phyloP scores from a whole-genome alignment of 495 filamentous ascomycete species.

The Stereocaulon alpinum region DNA sequence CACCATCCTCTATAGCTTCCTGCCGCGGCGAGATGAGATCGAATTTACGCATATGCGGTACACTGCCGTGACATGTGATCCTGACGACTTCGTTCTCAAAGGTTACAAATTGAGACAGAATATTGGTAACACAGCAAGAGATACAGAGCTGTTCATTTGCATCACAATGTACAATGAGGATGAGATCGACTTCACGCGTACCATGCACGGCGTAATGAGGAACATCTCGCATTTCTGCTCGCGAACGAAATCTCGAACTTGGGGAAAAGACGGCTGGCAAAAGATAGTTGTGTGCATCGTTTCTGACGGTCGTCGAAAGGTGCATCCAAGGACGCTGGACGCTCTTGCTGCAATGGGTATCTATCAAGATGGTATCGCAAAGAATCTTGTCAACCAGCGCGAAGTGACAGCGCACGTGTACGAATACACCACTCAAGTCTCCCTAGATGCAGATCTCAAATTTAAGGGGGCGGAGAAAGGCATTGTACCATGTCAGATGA shows the following conservation, averaged over 20 bases:
- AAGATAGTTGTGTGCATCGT: constrained; percentile 98
- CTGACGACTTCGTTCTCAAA: constrained; percentile 77
- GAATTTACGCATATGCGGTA: constrained; percentile 99
- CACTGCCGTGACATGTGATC: constrained; percentile 97
- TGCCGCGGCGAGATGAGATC: constrained; percentile 80
- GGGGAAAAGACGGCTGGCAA: constrained; percentile 97
- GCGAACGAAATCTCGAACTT: constrained; percentile 81
- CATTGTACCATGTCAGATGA: constrained; percentile 96
- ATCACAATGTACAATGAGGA: constrained; percentile 99
- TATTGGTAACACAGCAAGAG: constrained; percentile 70
- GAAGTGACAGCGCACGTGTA: constrained; percentile 87
- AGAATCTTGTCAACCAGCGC: constrained; percentile 90
- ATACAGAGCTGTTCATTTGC: constrained; percentile 98
- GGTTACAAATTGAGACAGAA: constrained; percentile 97
- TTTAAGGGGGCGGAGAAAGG: constrained; percentile 99
- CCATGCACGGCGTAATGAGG: constrained; percentile 98
- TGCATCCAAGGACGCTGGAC: constrained; percentile 87
- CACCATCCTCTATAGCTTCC: constrained; percentile 89
- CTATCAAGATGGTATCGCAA: constrained; percentile 98
- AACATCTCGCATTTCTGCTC: constrained; percentile 96
- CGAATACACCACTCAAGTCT: constrained; percentile 98
- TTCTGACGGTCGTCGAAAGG: constrained; percentile 84
- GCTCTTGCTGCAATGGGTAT: constrained; percentile 95
- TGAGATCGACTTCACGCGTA: constrained; percentile 89
- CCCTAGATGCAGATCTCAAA: constrained; percentile 85